Base-by-base conservation (phyloP, 179 eudicot genomes). In the Beta corolliflora region DNA sequence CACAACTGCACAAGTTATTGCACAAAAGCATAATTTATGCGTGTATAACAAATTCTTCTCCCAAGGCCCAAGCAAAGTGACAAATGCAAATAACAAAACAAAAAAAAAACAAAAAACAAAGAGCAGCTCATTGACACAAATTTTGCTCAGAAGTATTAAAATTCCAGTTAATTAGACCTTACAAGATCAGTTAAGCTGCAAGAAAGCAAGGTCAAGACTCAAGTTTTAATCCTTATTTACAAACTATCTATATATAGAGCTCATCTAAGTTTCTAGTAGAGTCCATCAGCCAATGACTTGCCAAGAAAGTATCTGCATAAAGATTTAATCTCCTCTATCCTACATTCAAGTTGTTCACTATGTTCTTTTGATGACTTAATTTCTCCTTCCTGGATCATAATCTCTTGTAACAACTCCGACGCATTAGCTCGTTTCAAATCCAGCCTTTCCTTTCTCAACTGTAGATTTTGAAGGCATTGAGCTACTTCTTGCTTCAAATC, bases 211-310 rank as follows among this genome's bases (percentile, higher is more conserved):
- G 19, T 56, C n/a, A 6, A 52, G 2, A 36, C 2, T 36, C 41
- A 36, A 53, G 10, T 14, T 53, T 53, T 53, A 14, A 53, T 2
- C 3, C 1, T 14, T 53, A 53, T 53, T 14, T 53, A 53, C 15
- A 53, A 14, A 53, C 14, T 53, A 53, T 53, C 56, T 11, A 53
- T 1, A 12, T 53, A 9, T 53, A 53, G 56, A 9, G 56, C 56
- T 53, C 56, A 11, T 15, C 53, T 31, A 11, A 68, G 65, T 9
- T 72, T 29, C 64, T 80, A 80, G 21, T 56, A 73, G 18, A 77
- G 53, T 31, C 77, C 80, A 76, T 82, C 66, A 41, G 65, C 81
- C 56, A 77, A 23, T 50, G 84, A 71, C 65, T 13, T 71, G 18
- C 18, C 21, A 21, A 9, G 4, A 50, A 77, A 60, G 18, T 44